Base-by-base conservation (phyloP, 1,284 basidiomycete species). In the Wolfiporia cocos region DNA sequence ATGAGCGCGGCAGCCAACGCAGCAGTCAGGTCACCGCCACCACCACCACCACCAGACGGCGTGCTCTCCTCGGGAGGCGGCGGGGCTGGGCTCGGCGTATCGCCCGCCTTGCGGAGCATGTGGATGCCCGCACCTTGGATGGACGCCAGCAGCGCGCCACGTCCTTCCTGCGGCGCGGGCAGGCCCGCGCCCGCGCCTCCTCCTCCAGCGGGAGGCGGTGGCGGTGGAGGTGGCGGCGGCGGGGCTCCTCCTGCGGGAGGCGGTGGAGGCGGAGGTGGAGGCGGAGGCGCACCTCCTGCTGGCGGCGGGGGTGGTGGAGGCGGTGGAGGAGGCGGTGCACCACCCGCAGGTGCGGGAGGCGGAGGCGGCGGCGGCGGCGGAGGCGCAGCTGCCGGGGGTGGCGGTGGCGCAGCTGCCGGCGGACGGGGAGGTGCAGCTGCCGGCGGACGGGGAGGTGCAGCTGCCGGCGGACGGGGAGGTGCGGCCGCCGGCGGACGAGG, bases 91-190 rank as follows among this genome's bases (percentile, higher is more conserved):
- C 66, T 59, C 10, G 59, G 56, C 55, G 64, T 11, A 57, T 52
- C 41, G 57, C 48, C 74, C 5, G 78, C 78, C 66, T 91, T 92
- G 51, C 78, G 78, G 39, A 97, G 73, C 5, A 79, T 73, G 56
- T 85, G 77, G 0, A 96, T 59, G 12, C 81, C 74, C 41, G 74
- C 76, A 34, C 82, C 82, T 56, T 84, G 81, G 49, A 87, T 86
- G 15, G 74, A 78, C 0, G 78, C 78, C 31, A 86, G 62, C 3
- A 86, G 65, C 19, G 83, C 83, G 14, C 62, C 66, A 20, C 90
- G 77, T 23, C 67, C 77, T 14, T 69, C 62, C 12, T 65, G 63
- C 7, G 68, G 56, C 14, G 67, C 49, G 20, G 69, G 56, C 0
- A 62, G 48, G 5, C 40, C 47, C 28, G 53, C 47, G 19, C 37